Base-by-base conservation (phyloP, 163 green algal genomes). In the Scenedesmus sp. region DNA sequence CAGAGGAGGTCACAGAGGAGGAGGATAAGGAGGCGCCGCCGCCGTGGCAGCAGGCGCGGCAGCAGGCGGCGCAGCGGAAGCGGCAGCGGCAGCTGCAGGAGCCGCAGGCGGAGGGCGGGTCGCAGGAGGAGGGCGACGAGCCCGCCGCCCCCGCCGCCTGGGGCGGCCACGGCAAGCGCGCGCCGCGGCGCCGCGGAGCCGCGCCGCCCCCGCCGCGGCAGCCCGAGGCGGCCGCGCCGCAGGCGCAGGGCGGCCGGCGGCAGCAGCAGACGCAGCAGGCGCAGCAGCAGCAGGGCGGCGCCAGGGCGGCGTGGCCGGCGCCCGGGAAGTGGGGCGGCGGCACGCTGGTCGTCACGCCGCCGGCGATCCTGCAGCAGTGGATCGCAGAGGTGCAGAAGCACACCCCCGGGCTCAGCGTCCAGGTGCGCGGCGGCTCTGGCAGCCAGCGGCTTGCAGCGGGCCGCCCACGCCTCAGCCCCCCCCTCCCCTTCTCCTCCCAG, bases 281-380 rank as follows among this genome's bases (percentile, higher is more conserved):
- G 42, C 44, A 24, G 47, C 31, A 14, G 60, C 9, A 53, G 60
- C 28, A 29, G 33, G n/a, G 44, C 36, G 17, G 2, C 22, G 10
- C 54, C 31, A 10, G 4, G 24, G 15, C 29, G 11, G 51, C 0
- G 0, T 75, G 62, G 74, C 74, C 62, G 11, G 33, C 24, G 17
- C 26, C n/a, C 26, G 60, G 47, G 2, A 65, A 77, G 57, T 67
- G 44, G 60, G 50, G 24, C 22, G 84, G 84, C 15, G 31, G 51
- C 20, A 87, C 58, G 4, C 81, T 91, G 33, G 84, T 91, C 6
- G 86, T 91, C 22, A 77, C 76, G 13, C 81, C 86, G 20, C 66
- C 81, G 0, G 53, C 81, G 11, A 86, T 91, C n/a, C 62, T 88
- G 65, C 72, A 86, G 62, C 86, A 91, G 62, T 91, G 86, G 84